Evolutionary conservation across 331 rosid genomes (phyloP), one percentile per base, ranked within the genome.

Genomic region (Malus hybrid): DNA sequence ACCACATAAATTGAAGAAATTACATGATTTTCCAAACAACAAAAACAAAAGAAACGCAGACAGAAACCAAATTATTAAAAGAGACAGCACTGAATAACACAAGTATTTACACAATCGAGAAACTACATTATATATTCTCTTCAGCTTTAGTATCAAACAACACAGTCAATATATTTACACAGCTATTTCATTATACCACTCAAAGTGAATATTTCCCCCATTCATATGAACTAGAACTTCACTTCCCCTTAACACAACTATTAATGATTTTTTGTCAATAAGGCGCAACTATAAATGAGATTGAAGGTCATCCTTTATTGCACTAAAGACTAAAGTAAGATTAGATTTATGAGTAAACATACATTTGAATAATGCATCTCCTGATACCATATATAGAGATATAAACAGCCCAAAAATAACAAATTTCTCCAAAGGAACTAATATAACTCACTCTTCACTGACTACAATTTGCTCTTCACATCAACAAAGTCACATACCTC

Each of bases 401-500:
- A 42, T 10, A 42, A 42, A 10, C 46, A 42, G 3, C 46, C 46
- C 46, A 36, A 42, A 42, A 59, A 32, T 59, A 10, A 52, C 9
- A 46, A 16, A 22, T 12, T 10, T 20, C 73, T 44, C 4, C 10
- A 0, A 18, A 46, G 44, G 31, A 46, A 69, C 28, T 10, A 29
- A 13, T 28, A 70, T 52, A 44, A 50, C 27, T 15, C 19, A 11
- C 63, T 50, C 34, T 44, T 69, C 24, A 32, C 18, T 24, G 39
- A 46, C 20, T 59, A 68, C 77, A 52, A 52, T 70, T 55, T 15
- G 18, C 39, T 44, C 61, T 63, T 33, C 32, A 66, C 44, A 64
- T 66, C 18, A 36, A 56, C 31, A 44, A 73, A 59, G 32, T 59
- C 62, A 9, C 86, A 63, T 78, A 90, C 98, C 93, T 93, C 93